Percentiles rank a stretch among this genome's conserved stretches.
phyloP scores from a whole-genome alignment of 2,329 filamentous ascomycete species.

The Ceratocystis papillata region DNA sequence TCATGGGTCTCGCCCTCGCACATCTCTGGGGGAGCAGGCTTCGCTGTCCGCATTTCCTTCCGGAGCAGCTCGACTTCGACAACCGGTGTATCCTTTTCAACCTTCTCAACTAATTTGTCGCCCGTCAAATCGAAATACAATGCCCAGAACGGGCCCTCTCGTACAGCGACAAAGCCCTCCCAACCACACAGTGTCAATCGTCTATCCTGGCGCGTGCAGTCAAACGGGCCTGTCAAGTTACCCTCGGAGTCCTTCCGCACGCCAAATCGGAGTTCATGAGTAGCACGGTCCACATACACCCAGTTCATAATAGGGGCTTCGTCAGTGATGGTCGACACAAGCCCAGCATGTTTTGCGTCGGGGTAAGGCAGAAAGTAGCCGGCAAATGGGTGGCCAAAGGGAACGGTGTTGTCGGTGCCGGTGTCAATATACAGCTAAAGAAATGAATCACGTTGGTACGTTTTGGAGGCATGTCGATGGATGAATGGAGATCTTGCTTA shows the following conservation, averaged over 20 bases:
- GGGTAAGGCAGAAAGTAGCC: slow-evolving; percentile 50
- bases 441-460: not conserved
- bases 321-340: slow-evolving; percentile 41
- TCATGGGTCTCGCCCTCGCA: not conserved
- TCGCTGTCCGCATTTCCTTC: slow-evolving; percentile 33
- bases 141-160: slow-evolving; percentile 37
- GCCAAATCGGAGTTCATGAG: slow-evolving; percentile 40
- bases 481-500: slow-evolving; percentile 24
- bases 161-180: slow-evolving; percentile 42
- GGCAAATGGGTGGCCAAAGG: slow-evolving; percentile 41
- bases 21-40: slow-evolving; percentile 21
- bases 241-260: slow-evolving; percentile 35
- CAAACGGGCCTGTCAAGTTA: slow-evolving; percentile 40
- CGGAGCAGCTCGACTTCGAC: slow-evolving; percentile 46
- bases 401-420: slow-evolving; percentile 28
- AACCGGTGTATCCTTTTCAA: slow-evolving; percentile 39
- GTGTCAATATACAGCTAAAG: slow-evolving; percentile 36
- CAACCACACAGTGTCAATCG: slow-evolving; percentile 40
- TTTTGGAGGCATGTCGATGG: not conserved
- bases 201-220: slow-evolving; percentile 43
- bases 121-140: slow-evolving; percentile 41
- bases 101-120: slow-evolving; percentile 36
- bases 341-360: slow-evolving; percentile 38
- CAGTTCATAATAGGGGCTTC: slow-evolving; percentile 43
- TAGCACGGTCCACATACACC: slow-evolving; percentile 39